Evolutionary conservation across 768 basidiomycete species (phyloP).

Genomic region (Stropharia rugosoannulata): DNA sequence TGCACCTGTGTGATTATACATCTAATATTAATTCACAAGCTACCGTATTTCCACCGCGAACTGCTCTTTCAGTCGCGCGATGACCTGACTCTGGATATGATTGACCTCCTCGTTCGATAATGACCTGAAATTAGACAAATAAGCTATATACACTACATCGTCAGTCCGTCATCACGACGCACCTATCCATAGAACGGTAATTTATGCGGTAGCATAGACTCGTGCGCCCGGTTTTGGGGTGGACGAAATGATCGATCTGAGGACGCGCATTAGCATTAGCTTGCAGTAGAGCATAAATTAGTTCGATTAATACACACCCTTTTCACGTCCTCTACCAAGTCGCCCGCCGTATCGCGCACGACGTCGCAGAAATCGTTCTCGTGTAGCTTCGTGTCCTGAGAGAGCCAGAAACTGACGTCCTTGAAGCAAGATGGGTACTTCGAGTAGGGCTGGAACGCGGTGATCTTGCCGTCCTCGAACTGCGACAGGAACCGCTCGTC

Average conservation of each 20-base stretch:
- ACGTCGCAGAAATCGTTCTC: conserved; percentile 98
- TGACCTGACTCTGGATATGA: conserved; percentile 65
- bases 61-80: conserved; percentile 50
- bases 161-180: conserved; percentile 11
- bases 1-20: conserved; percentile 13
- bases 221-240: conserved; percentile 80
- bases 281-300: conserved; percentile 6
- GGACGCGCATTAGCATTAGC: not conserved
- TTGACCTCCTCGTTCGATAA: conserved; percentile 90
- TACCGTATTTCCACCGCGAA: conserved; percentile 88
- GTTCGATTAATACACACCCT: conserved; percentile 48
- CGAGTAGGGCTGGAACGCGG: conserved; percentile 86
- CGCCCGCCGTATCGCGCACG: conserved; percentile 89
- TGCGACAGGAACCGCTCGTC: conserved; percentile 88
- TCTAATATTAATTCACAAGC: conserved; percentile 26
- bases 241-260: conserved; percentile 88
- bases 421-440: conserved; percentile 92
- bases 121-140: conserved; percentile 47
- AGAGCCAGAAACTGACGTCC: conserved; percentile 94
- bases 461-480: conserved; percentile 75
- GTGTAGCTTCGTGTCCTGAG: conserved; percentile 57
- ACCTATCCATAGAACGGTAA: conserved; percentile 97
- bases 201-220: conserved; percentile 90
- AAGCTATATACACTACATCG: not conserved
- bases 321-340: conserved; percentile 88